Conservation (phyloP, 306 rosid species). For the Morella rubra region DNA sequence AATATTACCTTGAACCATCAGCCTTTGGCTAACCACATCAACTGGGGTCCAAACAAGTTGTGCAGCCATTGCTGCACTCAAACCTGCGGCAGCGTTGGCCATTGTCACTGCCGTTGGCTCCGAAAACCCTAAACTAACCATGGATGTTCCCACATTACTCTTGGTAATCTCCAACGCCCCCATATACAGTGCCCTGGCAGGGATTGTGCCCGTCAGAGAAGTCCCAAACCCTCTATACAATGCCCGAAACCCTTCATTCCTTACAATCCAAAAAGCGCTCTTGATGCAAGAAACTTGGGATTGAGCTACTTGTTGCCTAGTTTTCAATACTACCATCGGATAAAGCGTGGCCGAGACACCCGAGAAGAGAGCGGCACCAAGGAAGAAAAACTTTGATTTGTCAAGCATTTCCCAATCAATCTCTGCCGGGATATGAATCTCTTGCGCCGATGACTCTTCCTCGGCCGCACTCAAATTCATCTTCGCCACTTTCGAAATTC, state of each 20-base stretch:
- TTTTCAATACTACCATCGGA: slow-evolving; percentile 79
- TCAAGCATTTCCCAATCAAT: slow-evolving; percentile 92
- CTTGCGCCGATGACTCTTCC: slow-evolving; percentile 60
- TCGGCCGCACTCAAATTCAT: slow-evolving; percentile 64
- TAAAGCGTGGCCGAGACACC: slow-evolving; percentile 78
- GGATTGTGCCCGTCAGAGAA: slow-evolving; percentile 77
- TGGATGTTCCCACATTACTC: slow-evolving; percentile 75
- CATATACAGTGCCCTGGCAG: slow-evolving; percentile 86
- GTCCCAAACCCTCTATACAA: slow-evolving; percentile 92
- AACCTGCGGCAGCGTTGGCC: slow-evolving; percentile 76
- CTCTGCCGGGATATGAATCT: slow-evolving; percentile 77
- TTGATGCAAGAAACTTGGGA: slow-evolving; percentile 62
- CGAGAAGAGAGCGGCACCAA: slow-evolving; percentile 83
- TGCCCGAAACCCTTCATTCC: slow-evolving; percentile 70
- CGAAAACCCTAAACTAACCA: slow-evolving; percentile 59
- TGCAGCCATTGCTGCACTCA: slow-evolving; percentile 69
- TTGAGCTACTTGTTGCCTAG: slow-evolving; percentile 77
- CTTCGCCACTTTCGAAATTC: slow-evolving; percentile 48
- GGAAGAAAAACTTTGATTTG: slow-evolving; percentile 75
- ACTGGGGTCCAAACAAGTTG: slow-evolving; percentile 89
- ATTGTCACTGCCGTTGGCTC: slow-evolving; percentile 68
- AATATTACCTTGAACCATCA: slow-evolving; percentile 70
- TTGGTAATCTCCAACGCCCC: slow-evolving; percentile 79
- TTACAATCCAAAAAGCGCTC: slow-evolving; percentile 59
- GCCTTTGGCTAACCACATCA: slow-evolving; percentile 80